phyloP scores from a whole-genome alignment of 257 asterid genomes.

The Mentha longifolia region DNA sequence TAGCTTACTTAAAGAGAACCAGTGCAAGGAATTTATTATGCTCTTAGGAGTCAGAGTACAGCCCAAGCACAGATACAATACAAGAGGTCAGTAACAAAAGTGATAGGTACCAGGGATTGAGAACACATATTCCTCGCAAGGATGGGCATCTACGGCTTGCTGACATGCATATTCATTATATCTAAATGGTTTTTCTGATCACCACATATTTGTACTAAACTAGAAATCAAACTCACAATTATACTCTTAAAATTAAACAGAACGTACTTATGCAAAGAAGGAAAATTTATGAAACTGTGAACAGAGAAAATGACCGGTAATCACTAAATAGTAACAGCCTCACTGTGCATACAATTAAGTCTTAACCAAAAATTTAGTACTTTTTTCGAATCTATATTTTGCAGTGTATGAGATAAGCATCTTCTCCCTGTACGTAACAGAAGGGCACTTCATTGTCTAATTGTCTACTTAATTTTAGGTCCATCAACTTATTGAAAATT shows the following conservation, averaged over 20 bases:
- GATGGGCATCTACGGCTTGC: background rate
- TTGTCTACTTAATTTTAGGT: slow-evolving; percentile 1
- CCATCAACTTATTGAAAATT: background rate
- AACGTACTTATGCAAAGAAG: too few relatives aligned
- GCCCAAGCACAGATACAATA: background rate
- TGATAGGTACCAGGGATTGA: background rate
- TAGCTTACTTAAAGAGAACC: background rate
- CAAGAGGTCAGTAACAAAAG: background rate
- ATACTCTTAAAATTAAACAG: too few relatives aligned
- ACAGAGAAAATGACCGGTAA: background rate
- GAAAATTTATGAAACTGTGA: background rate
- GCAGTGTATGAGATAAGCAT: slow-evolving; percentile 6
- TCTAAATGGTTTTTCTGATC: background rate
- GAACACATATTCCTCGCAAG: background rate
- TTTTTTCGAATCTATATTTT: slow-evolving; percentile 14
- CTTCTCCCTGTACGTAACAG: background rate
- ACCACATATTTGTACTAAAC: background rate
- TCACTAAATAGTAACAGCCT: background rate
- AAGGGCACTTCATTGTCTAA: background rate
- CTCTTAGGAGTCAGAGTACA: background rate
- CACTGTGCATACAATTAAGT: background rate
- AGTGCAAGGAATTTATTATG: background rate
- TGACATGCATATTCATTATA: background rate
- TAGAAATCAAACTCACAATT: too few relatives aligned
- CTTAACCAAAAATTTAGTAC: background rate